Conservation (phyloP, 2,329 filamentous ascomycete genomes). For the Penicillium sp. region DNA sequence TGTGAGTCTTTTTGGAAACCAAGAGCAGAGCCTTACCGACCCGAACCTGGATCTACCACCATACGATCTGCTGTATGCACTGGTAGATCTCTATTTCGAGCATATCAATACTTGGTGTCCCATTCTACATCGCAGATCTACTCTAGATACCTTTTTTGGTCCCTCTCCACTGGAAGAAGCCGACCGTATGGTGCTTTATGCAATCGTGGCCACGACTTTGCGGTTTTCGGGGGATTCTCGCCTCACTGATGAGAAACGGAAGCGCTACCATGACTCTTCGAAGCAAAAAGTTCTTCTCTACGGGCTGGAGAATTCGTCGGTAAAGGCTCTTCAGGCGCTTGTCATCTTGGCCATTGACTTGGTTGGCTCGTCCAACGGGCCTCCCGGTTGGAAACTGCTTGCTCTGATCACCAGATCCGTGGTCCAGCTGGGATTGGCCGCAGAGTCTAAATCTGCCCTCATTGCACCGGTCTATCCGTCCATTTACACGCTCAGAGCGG, state of each 20-base stretch:
- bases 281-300: constrained; percentile 84
- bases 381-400: constrained; percentile 86
- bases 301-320: constrained; percentile 81
- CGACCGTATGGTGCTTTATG: constrained; percentile 75
- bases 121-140: constrained; percentile 78
- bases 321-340: constrained; percentile 78
- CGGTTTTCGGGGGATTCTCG: constrained; percentile 73
- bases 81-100: constrained; percentile 73
- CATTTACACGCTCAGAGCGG: constrained; percentile 81
- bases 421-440: constrained; percentile 77
- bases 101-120: constrained; percentile 82
- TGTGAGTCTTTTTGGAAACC: constrained; percentile 48
- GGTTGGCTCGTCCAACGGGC: constrained; percentile 79
- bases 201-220: constrained; percentile 82
- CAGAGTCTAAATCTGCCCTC: constrained; percentile 72
- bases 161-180: constrained; percentile 69
- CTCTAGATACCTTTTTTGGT: constrained; percentile 75
- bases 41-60: constrained; percentile 65
- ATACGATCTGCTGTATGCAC: constrained; percentile 65
- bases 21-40: constrained; percentile 41
- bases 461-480: constrained; percentile 74
- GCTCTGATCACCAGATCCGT: constrained; percentile 83
- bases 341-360: constrained; percentile 82
- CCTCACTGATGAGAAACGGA: constrained; percentile 65
- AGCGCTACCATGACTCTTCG: constrained; percentile 70